Evolutionary conservation across 2,329 filamentous ascomycete species (phyloP).

Genomic region (Ceratocystis papillata): DNA sequence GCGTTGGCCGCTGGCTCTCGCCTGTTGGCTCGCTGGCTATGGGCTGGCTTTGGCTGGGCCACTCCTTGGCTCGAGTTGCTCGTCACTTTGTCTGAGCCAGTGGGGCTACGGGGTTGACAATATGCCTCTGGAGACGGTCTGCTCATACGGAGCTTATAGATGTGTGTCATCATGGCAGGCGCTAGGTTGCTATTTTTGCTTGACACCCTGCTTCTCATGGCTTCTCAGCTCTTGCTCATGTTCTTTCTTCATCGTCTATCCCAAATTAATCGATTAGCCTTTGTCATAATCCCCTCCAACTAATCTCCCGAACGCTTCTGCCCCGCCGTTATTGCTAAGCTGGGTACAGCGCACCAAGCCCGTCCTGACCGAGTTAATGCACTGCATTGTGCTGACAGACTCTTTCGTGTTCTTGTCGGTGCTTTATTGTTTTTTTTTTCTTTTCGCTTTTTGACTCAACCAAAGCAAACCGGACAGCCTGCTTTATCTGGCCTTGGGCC

Average conservation of each 20-base stretch:
- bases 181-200: no score
- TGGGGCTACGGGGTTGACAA: not conserved
- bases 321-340: not conserved
- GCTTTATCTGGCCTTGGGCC: not conserved
- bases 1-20: not conserved
- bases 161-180: no score
- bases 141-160: no score
- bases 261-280: no score
- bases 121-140: no score
- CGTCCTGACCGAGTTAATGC: not conserved
- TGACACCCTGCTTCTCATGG: no score
- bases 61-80: constrained; percentile 1
- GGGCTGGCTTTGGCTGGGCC: not conserved
- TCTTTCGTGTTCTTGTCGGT: not conserved
- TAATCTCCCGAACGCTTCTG: not conserved
- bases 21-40: not conserved
- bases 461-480: not conserved
- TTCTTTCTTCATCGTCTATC: no score
- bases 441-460: not conserved
- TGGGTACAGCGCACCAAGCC: not conserved
- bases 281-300: not conserved
- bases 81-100: not conserved
- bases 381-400: not conserved
- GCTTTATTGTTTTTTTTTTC: not conserved
- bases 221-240: no score